Evolutionary conservation across 1,139 yeast genomes (phyloP).

Genomic region (Pichia sp.): DNA sequence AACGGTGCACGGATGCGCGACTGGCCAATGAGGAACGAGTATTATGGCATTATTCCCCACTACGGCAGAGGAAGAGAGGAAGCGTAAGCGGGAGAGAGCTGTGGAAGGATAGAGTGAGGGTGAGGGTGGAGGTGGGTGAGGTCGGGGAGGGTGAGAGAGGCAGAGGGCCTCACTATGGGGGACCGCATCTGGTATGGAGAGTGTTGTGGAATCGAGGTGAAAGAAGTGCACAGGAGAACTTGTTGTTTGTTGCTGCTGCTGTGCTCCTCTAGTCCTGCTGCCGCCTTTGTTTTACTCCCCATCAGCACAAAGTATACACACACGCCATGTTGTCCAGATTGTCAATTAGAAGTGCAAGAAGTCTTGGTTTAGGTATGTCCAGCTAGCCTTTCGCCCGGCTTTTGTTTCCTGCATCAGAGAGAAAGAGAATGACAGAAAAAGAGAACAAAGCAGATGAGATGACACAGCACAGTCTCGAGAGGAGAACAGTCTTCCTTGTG

Average conservation of each 20-base stretch:
- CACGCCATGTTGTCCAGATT: slow-evolving; percentile 32
- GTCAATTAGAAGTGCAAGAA: slow-evolving; percentile 53
- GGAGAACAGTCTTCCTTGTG: no score
- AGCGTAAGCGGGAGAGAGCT: background rate
- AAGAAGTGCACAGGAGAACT: background rate
- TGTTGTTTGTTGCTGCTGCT: background rate
- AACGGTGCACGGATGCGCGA: slow-evolving; percentile 1
- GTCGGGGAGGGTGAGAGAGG: background rate
- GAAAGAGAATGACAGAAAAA: background rate
- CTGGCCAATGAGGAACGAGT: slow-evolving; percentile 5
- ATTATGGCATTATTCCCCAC: slow-evolving; percentile 1
- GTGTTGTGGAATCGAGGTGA: background rate
- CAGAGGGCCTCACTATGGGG: background rate
- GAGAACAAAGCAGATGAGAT: background rate
- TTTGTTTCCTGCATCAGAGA: slow-evolving; percentile 28
- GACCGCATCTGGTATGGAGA: background rate
- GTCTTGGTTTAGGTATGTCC: slow-evolving; percentile 37
- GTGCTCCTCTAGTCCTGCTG: background rate
- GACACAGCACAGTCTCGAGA: background rate
- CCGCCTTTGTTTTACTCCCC: background rate
- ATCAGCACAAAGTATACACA: background rate
- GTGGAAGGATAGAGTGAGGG: background rate
- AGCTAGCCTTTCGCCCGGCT: background rate
- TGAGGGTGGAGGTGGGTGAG: background rate
- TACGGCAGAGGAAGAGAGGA: background rate